Evolutionary conservation across 106 monocot species (phyloP).

Genomic region (Acanthochlamys bracteata): DNA sequence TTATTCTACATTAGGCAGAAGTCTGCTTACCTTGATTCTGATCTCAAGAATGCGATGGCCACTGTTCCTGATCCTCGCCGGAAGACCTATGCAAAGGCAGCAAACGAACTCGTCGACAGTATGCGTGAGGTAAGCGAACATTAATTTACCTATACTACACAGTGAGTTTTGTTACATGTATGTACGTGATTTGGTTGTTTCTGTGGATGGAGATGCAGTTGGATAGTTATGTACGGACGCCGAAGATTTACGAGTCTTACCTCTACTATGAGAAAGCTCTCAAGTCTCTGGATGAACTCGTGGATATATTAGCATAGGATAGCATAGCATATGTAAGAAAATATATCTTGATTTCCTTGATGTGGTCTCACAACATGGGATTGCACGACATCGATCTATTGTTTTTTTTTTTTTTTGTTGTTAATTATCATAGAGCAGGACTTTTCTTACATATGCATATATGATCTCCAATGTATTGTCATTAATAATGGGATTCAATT

Average conservation of each 20-base stretch:
- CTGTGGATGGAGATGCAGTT: no score
- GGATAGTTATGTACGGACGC: conserved; percentile 54
- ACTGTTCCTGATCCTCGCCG: conserved; percentile 43
- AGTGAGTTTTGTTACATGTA: no score
- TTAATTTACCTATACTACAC: no score
- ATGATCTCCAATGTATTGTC: no score
- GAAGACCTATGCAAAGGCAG: conserved; percentile 32
- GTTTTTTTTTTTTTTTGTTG: no score
- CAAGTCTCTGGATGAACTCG: conserved; percentile 65
- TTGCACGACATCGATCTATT: no score
- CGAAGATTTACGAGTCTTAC: conserved; percentile 83
- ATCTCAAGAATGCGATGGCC: conserved; percentile 73
- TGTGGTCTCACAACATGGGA: background rate
- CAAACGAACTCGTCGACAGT: conserved; percentile 79
- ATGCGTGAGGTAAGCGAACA: conserved; percentile 59
- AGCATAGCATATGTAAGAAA: background rate
- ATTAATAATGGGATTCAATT: no score
- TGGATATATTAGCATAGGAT: conserved; percentile 37
- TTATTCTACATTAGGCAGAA: conserved; percentile 66
- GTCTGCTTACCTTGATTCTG: conserved; percentile 64
- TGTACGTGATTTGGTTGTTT: no score
- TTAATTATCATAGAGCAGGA: no score
- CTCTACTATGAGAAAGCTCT: conserved; percentile 87
- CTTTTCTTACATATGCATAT: no score
- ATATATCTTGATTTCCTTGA: no score